A percentile compares a stretch with the other conserved stretches of the same genome.
These are phyloP conservation scores for Parietichytrium sp. DNA, from an alignment of 108 stramenopile genomes.

Conservation along the genomic window DNA sequence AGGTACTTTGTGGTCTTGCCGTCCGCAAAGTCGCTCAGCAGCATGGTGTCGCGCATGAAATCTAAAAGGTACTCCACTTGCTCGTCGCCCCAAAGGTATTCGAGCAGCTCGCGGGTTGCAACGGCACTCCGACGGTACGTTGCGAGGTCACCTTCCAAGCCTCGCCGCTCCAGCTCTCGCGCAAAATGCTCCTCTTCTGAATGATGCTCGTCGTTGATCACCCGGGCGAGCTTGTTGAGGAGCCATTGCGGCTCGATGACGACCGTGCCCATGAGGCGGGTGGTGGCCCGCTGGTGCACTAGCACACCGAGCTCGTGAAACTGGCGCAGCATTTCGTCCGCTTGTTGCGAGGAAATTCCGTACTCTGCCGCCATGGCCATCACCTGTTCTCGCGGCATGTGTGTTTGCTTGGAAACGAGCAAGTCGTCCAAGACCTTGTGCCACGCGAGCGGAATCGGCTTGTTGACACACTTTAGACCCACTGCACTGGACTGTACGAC, in stretches of 20 bases:
- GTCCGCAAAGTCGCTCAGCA: background rate
- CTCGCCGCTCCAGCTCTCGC: background rate
- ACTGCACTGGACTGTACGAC: too few species aligned
- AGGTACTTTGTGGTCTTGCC: background rate
- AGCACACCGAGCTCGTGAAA: conserved; percentile 5
- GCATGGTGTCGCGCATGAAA: background rate
- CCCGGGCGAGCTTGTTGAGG: background rate
- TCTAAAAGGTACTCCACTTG: background rate
- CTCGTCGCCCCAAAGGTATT: background rate
- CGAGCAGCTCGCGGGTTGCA: background rate
- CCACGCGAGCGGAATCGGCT: conserved; percentile 9
- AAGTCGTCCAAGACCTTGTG: background rate
- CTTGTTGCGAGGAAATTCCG: too few species aligned
- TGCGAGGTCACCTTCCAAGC: background rate
- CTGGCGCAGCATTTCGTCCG: background rate
- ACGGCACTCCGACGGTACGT: background rate
- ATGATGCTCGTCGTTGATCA: background rate
- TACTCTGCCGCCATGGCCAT: background rate
- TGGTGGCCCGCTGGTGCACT: background rate
- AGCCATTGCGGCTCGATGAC: background rate
- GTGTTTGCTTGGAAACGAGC: background rate
- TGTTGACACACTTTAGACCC: background rate
- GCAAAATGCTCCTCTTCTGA: background rate
- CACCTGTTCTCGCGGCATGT: background rate
- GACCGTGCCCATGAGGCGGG: background rate